Conservation (phyloP, 352 stramenopile genomes). For the Phytophthora agathidicida region DNA sequence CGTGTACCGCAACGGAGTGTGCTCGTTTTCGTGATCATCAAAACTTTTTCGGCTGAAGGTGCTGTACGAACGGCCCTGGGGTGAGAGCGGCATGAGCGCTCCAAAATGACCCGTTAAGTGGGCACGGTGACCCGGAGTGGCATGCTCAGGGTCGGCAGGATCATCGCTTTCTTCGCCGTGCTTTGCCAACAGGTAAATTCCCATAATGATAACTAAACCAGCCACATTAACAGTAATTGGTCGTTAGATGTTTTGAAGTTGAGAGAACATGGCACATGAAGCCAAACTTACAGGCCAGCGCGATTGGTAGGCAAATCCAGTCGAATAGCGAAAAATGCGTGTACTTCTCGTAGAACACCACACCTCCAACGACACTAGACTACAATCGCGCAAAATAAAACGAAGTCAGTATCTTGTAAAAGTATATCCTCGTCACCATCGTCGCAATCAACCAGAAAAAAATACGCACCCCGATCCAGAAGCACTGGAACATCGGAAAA, state of each 20-base stretch:
- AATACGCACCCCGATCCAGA: slow-evolving; percentile 82
- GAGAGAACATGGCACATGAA: background rate
- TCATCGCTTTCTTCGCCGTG: slow-evolving; percentile 65
- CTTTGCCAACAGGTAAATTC: slow-evolving; percentile 85
- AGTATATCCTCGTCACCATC: background rate
- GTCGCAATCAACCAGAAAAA: no score
- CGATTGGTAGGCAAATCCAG: slow-evolving; percentile 83
- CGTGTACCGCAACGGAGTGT: slow-evolving; percentile 42
- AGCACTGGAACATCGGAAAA: slow-evolving; percentile 90
- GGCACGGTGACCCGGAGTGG: slow-evolving; percentile 43
- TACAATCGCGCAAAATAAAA: slow-evolving; percentile 28
- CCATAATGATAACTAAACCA: slow-evolving; percentile 76
- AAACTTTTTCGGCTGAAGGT: slow-evolving; percentile 50
- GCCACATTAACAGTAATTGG: background rate
- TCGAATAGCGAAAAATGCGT: slow-evolving; percentile 75
- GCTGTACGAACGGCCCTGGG: slow-evolving; percentile 45
- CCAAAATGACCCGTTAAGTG: slow-evolving; percentile 76
- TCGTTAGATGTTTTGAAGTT: background rate
- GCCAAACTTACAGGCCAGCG: slow-evolving; percentile 62
- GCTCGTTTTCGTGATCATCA: slow-evolving; percentile 53
- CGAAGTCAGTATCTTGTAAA: slow-evolving; percentile 10
- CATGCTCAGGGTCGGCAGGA: slow-evolving; percentile 31
- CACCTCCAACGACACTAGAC: slow-evolving; percentile 83
- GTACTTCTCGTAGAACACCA: slow-evolving; percentile 91
- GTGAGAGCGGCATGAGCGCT: slow-evolving; percentile 82